Percentiles rank a stretch among this genome's conserved stretches.
Evolutionary conservation across 306 rosid species (phyloP).

Genomic region (Arachis hypogaea): DNA sequence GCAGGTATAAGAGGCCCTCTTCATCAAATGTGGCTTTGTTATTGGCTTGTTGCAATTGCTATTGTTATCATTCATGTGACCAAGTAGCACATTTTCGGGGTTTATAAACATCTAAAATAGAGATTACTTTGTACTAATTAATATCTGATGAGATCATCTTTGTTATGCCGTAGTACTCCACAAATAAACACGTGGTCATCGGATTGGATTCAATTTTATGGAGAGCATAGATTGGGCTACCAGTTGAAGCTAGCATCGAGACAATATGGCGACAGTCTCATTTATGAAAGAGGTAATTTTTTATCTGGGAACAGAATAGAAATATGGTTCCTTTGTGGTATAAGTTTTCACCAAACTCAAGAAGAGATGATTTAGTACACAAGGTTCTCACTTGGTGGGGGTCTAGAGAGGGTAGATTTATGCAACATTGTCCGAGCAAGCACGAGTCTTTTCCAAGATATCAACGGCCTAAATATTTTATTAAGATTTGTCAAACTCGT

Average conservation of each 20-base stretch:
- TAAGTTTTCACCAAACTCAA: background rate
- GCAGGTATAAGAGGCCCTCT: constrained; percentile 59
- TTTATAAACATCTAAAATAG: constrained; percentile 14
- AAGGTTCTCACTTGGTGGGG: too few relatives aligned
- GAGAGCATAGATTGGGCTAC: constrained; percentile 82
- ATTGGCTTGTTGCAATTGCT: background rate
- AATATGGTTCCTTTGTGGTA: background rate
- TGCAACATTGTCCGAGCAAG: too few relatives aligned
- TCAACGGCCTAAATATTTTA: too few relatives aligned
- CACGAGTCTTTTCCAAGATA: too few relatives aligned
- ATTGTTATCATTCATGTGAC: constrained; percentile 3
- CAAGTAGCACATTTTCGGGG: background rate
- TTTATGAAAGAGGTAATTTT: constrained; percentile 75
- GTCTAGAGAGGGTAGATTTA: too few relatives aligned
- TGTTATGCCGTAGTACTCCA: constrained; percentile 68
- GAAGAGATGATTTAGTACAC: too few relatives aligned
- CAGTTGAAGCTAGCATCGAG: constrained; percentile 75
- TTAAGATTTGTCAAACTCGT: constrained; percentile 12
- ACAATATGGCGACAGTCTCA: constrained; percentile 65
- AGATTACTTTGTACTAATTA: constrained; percentile 6
- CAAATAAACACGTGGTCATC: constrained; percentile 90
- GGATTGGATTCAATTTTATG: constrained; percentile 90
- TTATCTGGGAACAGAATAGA: background rate
- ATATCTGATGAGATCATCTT: constrained; percentile 19
- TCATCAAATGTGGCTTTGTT: constrained; percentile 21